Evolutionary conservation across 2,329 filamentous ascomycete genomes (phyloP).

Genomic region (Pyricularia sp.): DNA sequence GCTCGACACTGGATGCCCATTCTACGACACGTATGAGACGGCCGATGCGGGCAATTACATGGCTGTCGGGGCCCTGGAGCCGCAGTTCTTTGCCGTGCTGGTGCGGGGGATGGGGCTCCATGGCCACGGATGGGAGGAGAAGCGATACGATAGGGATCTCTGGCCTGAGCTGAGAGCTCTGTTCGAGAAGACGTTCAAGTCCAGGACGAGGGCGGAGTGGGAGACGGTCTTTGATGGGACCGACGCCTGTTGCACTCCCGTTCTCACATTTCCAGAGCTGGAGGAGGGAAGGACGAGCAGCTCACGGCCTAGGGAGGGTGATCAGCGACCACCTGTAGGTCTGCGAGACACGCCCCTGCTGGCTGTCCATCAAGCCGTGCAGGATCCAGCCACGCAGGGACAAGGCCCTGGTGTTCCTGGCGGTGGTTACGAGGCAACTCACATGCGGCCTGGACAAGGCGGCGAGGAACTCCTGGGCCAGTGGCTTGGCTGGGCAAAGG

Average conservation of each 20-base stretch:
- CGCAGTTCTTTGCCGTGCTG: slow-evolving; percentile 68
- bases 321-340: slow-evolving; percentile 62
- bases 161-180: slow-evolving; percentile 60
- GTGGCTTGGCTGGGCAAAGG: slow-evolving; percentile 74
- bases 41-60: slow-evolving; percentile 63
- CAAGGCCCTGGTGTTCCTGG: slow-evolving; percentile 59
- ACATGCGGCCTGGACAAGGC: slow-evolving; percentile 57
- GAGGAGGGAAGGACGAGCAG: slow-evolving; percentile 31
- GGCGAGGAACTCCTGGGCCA: slow-evolving; percentile 58
- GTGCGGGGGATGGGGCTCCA: slow-evolving; percentile 57
- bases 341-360: slow-evolving; percentile 61
- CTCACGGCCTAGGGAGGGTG: slow-evolving; percentile 41
- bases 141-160: slow-evolving; percentile 46
- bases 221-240: slow-evolving; percentile 79
- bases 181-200: slow-evolving; percentile 56
- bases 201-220: slow-evolving; percentile 69
- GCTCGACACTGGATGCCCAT: slow-evolving; percentile 79
- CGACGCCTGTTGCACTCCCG: slow-evolving; percentile 87
- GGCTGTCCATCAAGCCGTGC: slow-evolving; percentile 42
- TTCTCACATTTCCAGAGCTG: slow-evolving; percentile 67
- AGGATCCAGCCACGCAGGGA: slow-evolving; percentile 35
- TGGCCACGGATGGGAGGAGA: slow-evolving; percentile 36
- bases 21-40: slow-evolving; percentile 83
- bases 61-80: slow-evolving; percentile 85
- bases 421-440: slow-evolving; percentile 52